phyloP scores from a whole-genome alignment of 1,284 basidiomycete species.

The Mycena sp. region DNA sequence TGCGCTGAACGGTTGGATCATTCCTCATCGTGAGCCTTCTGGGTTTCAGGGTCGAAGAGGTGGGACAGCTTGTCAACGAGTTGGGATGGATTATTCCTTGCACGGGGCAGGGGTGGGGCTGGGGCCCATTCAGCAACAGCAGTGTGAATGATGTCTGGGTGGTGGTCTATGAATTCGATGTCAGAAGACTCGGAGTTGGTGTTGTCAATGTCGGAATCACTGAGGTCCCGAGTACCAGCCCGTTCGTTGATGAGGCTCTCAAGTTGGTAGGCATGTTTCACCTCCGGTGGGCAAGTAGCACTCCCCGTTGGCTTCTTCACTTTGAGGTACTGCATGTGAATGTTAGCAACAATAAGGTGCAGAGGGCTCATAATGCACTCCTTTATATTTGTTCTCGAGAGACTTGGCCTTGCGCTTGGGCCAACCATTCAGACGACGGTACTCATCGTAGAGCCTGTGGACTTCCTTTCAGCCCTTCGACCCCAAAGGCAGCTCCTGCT shows the following conservation, averaged over 20 bases:
- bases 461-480: background rate
- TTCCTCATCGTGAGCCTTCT: background rate
- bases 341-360: background rate
- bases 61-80: background rate
- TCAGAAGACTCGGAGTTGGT: background rate
- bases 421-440: background rate
- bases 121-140: background rate
- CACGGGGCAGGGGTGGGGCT: background rate
- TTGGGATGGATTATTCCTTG: background rate
- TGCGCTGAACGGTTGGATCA: background rate
- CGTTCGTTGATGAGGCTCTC: constrained; percentile 40
- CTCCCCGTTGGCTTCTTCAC: constrained; percentile 46
- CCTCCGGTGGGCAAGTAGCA: constrained; percentile 38
- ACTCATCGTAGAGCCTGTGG: background rate
- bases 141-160: background rate
- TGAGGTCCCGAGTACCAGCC: constrained; percentile 34
- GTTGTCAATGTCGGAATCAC: constrained; percentile 7
- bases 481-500: background rate
- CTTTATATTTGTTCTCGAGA: background rate
- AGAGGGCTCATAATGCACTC: background rate
- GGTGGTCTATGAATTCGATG: background rate
- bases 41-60: background rate
- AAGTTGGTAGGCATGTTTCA: constrained; percentile 40
- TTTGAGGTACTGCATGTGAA: constrained; percentile 32
- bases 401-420: background rate